These are phyloP conservation scores for Entomortierella chlamydospora DNA, from an alignment of 192 early-diverging fungal genomes.

Conservation along the genomic window DNA sequence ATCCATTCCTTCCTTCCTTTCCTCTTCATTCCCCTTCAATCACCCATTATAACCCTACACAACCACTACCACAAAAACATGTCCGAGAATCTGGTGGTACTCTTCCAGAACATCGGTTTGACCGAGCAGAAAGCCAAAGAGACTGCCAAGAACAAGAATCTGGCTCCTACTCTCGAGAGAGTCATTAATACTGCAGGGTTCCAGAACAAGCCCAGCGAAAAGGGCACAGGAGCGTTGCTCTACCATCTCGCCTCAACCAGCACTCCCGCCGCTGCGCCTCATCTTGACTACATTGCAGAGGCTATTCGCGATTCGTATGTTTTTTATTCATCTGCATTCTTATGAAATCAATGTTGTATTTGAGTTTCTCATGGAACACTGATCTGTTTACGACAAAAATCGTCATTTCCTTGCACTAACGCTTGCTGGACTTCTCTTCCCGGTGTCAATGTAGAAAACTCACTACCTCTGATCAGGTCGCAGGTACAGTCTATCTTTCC, in stretches of 20 bases:
- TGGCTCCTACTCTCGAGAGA: slow-evolving; percentile 79
- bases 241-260: slow-evolving; percentile 91
- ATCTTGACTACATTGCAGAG: slow-evolving; percentile 83
- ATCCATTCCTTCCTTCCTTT: not conserved
- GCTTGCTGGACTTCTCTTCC: too few species aligned
- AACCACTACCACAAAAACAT: slow-evolving; percentile 5
- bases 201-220: slow-evolving; percentile 58
- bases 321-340: not conserved
- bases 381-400: not conserved
- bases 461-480: slow-evolving; percentile 85
- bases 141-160: slow-evolving; percentile 96
- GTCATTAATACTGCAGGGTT: slow-evolving; percentile 78
- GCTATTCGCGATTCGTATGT: slow-evolving; percentile 72
- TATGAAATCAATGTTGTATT: not conserved
- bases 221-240: slow-evolving; percentile 78
- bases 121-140: slow-evolving; percentile 93
- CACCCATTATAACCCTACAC: not conserved
- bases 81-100: slow-evolving; percentile 64
- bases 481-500: slow-evolving; percentile 64
- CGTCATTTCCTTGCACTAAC: too few species aligned
- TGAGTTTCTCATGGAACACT: not conserved
- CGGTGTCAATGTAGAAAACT: slow-evolving; percentile 63
- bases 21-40: not conserved
- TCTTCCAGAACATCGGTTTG: slow-evolving; percentile 91
- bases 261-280: slow-evolving; percentile 77